Conservation (phyloP, 2,329 filamentous ascomycete genomes). For the Aspergillus costaricaensis region DNA sequence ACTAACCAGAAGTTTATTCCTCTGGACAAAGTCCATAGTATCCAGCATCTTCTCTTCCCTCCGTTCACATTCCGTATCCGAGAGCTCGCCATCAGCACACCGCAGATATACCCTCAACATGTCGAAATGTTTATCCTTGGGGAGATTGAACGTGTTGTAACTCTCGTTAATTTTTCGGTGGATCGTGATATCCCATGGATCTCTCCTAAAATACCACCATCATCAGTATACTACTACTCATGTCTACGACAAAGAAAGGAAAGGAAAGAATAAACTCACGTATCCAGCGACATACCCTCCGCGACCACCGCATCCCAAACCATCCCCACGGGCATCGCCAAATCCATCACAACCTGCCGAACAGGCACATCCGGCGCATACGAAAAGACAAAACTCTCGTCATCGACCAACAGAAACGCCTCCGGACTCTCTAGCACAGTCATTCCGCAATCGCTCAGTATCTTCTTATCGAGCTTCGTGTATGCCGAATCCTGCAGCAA, state of each 20-base stretch:
- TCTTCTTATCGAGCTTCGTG: conserved; percentile 7
- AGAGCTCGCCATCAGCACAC: not conserved
- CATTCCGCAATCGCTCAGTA: conserved; percentile 9
- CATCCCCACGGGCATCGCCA: conserved; percentile 27
- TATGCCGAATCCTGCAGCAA: conserved; percentile 22
- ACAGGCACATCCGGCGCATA: conserved; percentile 29
- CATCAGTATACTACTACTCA: no score
- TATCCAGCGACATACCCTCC: not conserved
- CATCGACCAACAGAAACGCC: conserved; percentile 36
- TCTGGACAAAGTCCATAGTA: no score
- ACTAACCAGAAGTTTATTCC: no score
- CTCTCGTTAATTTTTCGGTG: not conserved
- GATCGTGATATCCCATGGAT: not conserved
- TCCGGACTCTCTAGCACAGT: conserved; percentile 18
- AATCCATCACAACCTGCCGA: conserved; percentile 38
- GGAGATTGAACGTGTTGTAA: not conserved
- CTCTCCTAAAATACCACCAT: not conserved
- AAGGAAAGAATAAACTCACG: not conserved
- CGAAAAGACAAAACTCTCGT: conserved; percentile 34
- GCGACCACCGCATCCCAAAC: conserved; percentile 14
- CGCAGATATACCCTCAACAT: not conserved
- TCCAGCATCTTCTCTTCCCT: no score
- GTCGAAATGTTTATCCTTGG: not conserved
- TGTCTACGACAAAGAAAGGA: not conserved
- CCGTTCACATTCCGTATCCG: not conserved